A percentile compares a stretch with the other conserved stretches of the same genome.
Evolutionary conservation across 169 alveolate genomes (phyloP).

Genomic region (Ichthyophthirius multifiliis): DNA sequence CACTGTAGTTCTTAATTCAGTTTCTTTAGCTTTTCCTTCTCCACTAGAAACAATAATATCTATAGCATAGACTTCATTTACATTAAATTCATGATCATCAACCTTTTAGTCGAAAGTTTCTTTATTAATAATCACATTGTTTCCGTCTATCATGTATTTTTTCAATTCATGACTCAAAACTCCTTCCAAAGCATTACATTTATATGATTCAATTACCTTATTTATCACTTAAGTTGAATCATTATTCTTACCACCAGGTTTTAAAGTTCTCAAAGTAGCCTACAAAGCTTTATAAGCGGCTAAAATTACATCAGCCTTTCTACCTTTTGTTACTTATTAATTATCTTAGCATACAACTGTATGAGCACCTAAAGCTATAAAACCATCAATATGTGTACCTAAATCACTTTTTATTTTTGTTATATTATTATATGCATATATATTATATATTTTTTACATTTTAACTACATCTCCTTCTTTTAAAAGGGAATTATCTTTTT

Average conservation of each 20-base stretch:
- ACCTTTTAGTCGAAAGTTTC: conserved; percentile 90
- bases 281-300: conserved; percentile 93
- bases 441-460: too few species aligned
- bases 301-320: conserved; percentile 79
- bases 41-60: conserved; percentile 94
- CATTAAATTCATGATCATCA: conserved; percentile 92
- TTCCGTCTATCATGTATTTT: conserved; percentile 94
- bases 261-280: conserved; percentile 90
- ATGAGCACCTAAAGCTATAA: conserved; percentile 87
- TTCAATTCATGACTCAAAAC: conserved; percentile 93
- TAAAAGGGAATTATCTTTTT: conserved; percentile 62
- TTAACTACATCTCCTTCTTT: conserved; percentile 92
- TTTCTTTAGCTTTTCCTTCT: conserved; percentile 80
- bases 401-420: too few species aligned
- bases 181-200: conserved; percentile 91
- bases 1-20: conserved; percentile 91
- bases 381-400: conserved; percentile 95
- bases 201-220: conserved; percentile 87
- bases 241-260: conserved; percentile 90
- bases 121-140: conserved; percentile 78
- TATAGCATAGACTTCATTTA: conserved; percentile 92
- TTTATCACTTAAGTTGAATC: conserved; percentile 86
- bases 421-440: too few species aligned
- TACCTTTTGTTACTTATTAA: conserved; percentile 55
- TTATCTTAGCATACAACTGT: conserved; percentile 82